Evolutionary conservation across 1,284 basidiomycete genomes (phyloP), one percentile per base, ranked within the genome.

Genomic region (Coniferiporia sulphurascens): DNA sequence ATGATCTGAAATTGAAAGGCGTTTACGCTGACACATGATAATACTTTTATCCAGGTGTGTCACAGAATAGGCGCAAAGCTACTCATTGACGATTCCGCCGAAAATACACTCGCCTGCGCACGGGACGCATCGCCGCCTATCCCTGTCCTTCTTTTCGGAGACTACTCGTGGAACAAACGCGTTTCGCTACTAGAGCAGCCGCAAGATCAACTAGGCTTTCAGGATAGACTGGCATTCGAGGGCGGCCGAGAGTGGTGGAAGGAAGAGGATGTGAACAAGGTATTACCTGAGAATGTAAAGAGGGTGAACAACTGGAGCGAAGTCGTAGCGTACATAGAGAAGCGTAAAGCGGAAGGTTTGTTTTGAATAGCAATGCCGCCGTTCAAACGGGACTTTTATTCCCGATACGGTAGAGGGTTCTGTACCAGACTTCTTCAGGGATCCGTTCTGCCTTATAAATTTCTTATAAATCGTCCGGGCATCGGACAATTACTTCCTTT

Each of bases 41-140:
- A n/a, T n/a, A n/a, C 27, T 27, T 27, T 27, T 27, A 27, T 13
- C 10, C 60, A 87, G 85, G 81, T 89, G 49, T 88, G 89, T 68
- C 72, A 80, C 53, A 78, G 81, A 61, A 73, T 90, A 13, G 76
- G 78, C 22, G 86, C 88, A 15, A 74, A 78, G 50, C 70, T 92
- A 44, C 73, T 92, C 53, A 84, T 92, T 59, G 90, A 93, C 72
- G 90, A 93, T 73, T 89, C 87, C 3, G 69, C 84, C 38, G 90
- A 92, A 71, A 91, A 93, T 70, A 86, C 86, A 15, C 66, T 88
- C 12, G 78, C 84, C 58, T 84, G 84, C 61, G 77, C 78, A 0
- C 74, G 68, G 19, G 71, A 65, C 43, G 58, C 75, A 7, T 52
- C 63, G 6, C 69, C 73, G 15, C 74, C 74, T 1, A 71, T 81